These are phyloP conservation scores for Wickerhamomyces bovis DNA, from an alignment of 805 yeast genomes.

Conservation along the genomic window DNA sequence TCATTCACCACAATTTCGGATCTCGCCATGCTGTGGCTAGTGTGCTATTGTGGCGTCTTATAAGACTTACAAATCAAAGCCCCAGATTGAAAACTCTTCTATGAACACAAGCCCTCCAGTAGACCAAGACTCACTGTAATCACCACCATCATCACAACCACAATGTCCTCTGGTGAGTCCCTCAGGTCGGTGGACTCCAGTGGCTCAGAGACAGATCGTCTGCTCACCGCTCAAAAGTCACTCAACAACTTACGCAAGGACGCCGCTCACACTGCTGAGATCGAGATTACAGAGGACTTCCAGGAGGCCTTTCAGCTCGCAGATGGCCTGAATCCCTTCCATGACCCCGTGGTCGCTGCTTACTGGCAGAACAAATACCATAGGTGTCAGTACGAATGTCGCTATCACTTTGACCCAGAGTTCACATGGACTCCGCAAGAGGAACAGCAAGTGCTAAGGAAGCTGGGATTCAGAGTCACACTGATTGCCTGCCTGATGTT, in stretches of 20 bases:
- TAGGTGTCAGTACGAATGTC: slow-evolving; percentile 44
- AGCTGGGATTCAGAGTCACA: slow-evolving; percentile 48
- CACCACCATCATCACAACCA: too few species aligned
- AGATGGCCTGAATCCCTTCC: slow-evolving; percentile 12
- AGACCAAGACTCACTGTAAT: too few species aligned
- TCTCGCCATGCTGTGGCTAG: not conserved
- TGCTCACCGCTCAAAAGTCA: not conserved
- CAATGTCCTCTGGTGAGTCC: not conserved
- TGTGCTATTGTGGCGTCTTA: not conserved
- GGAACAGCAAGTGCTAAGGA: slow-evolving; percentile 40
- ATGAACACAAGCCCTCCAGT: too few species aligned
- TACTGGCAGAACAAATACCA: slow-evolving; percentile 39
- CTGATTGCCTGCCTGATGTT: slow-evolving; percentile 53
- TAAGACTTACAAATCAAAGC: not conserved
- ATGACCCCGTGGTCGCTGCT: slow-evolving; percentile 39
- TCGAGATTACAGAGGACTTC: not conserved
- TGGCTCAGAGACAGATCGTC: not conserved
- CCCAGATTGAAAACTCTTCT: too few species aligned
- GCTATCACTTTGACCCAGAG: slow-evolving; percentile 48
- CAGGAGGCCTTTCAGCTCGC: not conserved
- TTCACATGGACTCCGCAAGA: slow-evolving; percentile 48
- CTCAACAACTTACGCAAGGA: not conserved
- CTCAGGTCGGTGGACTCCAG: not conserved
- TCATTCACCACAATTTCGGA: not conserved
- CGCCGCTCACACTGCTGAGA: not conserved